phyloP scores from a whole-genome alignment of 768 basidiomycete species.

The Cystobasidiopsis lactophilus region DNA sequence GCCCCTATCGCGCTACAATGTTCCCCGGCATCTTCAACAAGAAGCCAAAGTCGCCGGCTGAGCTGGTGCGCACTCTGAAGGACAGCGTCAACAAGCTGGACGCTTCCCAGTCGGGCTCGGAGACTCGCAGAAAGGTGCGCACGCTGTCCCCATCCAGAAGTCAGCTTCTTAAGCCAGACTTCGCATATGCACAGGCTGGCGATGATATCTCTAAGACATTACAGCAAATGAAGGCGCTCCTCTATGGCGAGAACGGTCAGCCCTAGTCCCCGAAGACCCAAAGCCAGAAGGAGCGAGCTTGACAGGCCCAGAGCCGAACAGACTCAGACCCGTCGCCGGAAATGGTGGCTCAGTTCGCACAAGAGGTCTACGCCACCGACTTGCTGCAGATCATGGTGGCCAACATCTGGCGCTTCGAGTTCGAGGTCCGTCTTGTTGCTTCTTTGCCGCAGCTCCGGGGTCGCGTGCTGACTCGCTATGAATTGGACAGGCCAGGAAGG shows the following conservation, averaged over 20 bases:
- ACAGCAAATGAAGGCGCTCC: slow-evolving; percentile 66
- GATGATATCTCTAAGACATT: slow-evolving; percentile 78
- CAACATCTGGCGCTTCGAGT: slow-evolving; percentile 70
- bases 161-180: neutral
- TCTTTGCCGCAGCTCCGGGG: neutral
- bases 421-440: slow-evolving; percentile 43
- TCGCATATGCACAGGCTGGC: slow-evolving; percentile 36
- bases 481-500: slow-evolving; percentile 27
- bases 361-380: slow-evolving; percentile 84
- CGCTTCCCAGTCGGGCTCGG: slow-evolving; percentile 45
- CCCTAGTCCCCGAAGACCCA: no score
- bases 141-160: neutral
- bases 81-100: slow-evolving; percentile 64
- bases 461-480: neutral
- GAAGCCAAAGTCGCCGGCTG: slow-evolving; percentile 64
- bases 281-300: neutral
- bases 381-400: slow-evolving; percentile 58
- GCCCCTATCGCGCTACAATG: no score
- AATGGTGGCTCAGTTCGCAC: slow-evolving; percentile 75
- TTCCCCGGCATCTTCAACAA: slow-evolving; percentile 45
- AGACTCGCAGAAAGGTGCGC: slow-evolving; percentile 56
- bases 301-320: neutral
- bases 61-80: slow-evolving; percentile 57
- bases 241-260: slow-evolving; percentile 71
- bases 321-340: slow-evolving; percentile 60